Percentiles rank a stretch among this genome's conserved stretches.
These are phyloP conservation scores for Chrysosporium keratinophilum DNA, from an alignment of 2,329 filamentous ascomycete species.

Conservation along the genomic window DNA sequence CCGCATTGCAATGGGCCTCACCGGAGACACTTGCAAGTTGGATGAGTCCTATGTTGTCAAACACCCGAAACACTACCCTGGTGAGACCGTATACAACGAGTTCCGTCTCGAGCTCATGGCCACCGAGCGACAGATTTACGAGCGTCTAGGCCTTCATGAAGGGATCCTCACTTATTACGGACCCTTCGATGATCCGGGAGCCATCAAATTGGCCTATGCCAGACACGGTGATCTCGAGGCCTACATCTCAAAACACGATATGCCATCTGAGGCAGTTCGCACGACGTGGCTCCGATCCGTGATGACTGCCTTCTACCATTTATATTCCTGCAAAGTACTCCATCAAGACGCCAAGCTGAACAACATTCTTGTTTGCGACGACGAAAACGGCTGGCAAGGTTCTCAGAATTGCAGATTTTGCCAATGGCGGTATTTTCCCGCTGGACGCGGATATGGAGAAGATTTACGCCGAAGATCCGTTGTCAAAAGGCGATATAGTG, in stretches of 20 bases:
- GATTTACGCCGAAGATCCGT: slow-evolving; percentile 13
- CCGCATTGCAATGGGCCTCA: slow-evolving; percentile 11
- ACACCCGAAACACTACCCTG: slow-evolving; percentile 12
- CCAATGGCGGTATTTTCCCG: slow-evolving; percentile 14
- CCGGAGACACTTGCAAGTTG: slow-evolving; percentile 12
- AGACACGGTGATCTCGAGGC: slow-evolving; percentile 13
- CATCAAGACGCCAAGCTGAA: slow-evolving; percentile 16
- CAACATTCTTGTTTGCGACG: slow-evolving; percentile 14
- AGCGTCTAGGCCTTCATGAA: slow-evolving; percentile 16
- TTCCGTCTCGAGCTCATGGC: slow-evolving; percentile 7
- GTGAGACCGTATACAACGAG: slow-evolving; percentile 11
- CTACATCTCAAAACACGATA: slow-evolving; percentile 12
- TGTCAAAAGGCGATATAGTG: slow-evolving; percentile 15
- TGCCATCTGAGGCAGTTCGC: slow-evolving; percentile 12
- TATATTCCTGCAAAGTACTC: slow-evolving; percentile 16
- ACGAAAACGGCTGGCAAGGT: not conserved
- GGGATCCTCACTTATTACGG: slow-evolving; percentile 17
- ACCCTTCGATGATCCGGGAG: slow-evolving; percentile 9
- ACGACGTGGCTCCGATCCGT: slow-evolving; percentile 13
- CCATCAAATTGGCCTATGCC: slow-evolving; percentile 16
- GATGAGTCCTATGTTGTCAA: slow-evolving; percentile 12
- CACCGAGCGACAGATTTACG: slow-evolving; percentile 16
- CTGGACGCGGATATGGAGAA: slow-evolving; percentile 13
- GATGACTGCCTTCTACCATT: slow-evolving; percentile 13
- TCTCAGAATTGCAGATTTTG: slow-evolving; percentile 14